Evolutionary conservation across 2,329 filamentous ascomycete genomes (phyloP), one percentile per base, ranked within the genome.

Genomic region (Cercospora berteroae): DNA sequence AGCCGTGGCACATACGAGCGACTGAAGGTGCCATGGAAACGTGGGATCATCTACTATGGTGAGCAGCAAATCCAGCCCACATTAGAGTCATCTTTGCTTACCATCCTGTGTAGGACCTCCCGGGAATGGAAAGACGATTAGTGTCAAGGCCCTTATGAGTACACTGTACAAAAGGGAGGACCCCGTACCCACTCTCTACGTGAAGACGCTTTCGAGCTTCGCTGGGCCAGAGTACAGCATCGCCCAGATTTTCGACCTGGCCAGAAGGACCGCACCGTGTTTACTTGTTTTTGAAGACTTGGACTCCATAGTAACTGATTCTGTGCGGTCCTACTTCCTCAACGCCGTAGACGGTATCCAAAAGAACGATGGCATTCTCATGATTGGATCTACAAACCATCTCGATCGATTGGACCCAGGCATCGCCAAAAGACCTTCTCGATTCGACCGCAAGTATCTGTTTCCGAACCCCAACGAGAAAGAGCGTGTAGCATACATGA

Each of bases 251-350:
- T 89, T 90, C 73, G 64, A 67, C 20, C 87, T 86, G 69, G 89
- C 89, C 0, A 81, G 89, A 23, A 80, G 85, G 69, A 83, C 85
- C 68, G 87, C 89, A 0, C 89, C 89, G 0, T 91, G 89, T 79
- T 86, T 90, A 68, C 83, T 92, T 3, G 86, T 92, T 48, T 89
- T 92, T 66, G 90, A 92, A 76, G 90, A 92, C 70, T 83, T 92
- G 5, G 90, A 92, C 75, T 88, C 85, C 8, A 84, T 91, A 36
- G 85, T 92, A 55, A 83, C 82, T 10, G 85, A 88, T 63, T 70
- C 75, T 1, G 86, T 89, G 13, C 83, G 89, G 29, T 87, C 84
- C 62, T 91, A 90, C 80, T 92, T 92, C 78, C 81, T 91, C 58
- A 92, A 91, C 74, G 88, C 91, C 77, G 86, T 91, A 3, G 89